Evolutionary conservation across 2,329 filamentous ascomycete species (phyloP).

Genomic region (Diaporthe amygdali): DNA sequence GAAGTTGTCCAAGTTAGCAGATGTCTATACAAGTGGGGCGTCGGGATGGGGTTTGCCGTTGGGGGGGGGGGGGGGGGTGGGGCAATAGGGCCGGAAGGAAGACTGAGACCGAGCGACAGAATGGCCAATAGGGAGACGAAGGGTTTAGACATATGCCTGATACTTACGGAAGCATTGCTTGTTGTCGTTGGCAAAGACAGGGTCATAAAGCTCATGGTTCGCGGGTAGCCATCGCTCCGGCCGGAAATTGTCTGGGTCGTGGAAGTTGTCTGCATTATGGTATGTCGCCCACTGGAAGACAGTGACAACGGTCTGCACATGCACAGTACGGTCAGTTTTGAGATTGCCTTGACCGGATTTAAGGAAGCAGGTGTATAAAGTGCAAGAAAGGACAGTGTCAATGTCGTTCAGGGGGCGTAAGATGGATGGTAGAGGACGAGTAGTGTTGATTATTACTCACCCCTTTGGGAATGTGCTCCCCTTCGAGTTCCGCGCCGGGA

Average conservation of each 20-base stretch:
- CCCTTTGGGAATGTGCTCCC: constrained; percentile 17
- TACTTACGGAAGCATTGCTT: constrained; percentile 19
- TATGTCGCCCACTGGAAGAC: constrained; percentile 23
- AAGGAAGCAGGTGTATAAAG: background rate
- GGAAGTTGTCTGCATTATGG: constrained; percentile 17
- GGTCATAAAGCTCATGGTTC: background rate
- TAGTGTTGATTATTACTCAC: background rate
- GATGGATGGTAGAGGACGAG: background rate
- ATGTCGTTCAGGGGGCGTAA: background rate
- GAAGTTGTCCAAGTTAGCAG: background rate
- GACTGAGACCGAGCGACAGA: background rate
- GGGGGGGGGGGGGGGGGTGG: background rate
- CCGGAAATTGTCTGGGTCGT: constrained; percentile 6
- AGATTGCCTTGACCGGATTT: background rate
- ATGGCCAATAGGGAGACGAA: background rate
- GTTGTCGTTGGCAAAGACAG: background rate
- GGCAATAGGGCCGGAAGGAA: background rate
- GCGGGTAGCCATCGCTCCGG: constrained; percentile 10
- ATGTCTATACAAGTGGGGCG: too few relatives aligned
- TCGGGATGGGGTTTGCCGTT: background rate
- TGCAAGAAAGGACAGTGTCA: background rate
- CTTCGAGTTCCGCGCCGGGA: constrained; percentile 10
- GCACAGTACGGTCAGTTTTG: background rate
- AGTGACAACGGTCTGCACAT: constrained; percentile 1
- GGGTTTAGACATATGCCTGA: background rate